Evolutionary conservation across 352 stramenopile species (phyloP), one percentile per base, ranked within the genome.

Genomic region (Pythium folliculosum): DNA sequence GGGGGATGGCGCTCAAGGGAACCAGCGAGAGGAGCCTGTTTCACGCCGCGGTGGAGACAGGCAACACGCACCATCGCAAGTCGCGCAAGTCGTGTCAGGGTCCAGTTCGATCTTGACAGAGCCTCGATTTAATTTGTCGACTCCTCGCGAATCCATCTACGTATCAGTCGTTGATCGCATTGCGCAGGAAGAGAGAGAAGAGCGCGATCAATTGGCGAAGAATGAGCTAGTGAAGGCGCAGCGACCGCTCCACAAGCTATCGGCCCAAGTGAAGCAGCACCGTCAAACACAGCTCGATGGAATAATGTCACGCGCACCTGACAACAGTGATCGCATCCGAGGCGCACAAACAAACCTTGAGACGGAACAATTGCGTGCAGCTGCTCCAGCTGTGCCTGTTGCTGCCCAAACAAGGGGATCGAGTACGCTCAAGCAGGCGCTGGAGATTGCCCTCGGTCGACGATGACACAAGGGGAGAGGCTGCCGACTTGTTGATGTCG

Each of bases 81-180:
- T 44, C n/a, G 17, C 47, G 56, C 19, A 54, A 44, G 17, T 44
- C 38, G 53, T 75, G 32, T 52, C 37, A 17, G 35, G 27, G 10
- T 19, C 53, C 40, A 66, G 54, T 19, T 45, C 66, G 45, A 58
- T 63, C 3, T 49, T 55, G 16, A 49, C 37, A 38, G 63, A 44
- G n/a, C 49, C 53, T 2, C 75, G 75, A 10, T 76, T 75, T 43
- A 38, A 45, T 10, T 56, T 89, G 19, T 40, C 65, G 14, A 84
- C 80, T 14, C 72, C 72, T 27, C 72, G 75, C 12, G 78, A 89
- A 67, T 88, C 79, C 30, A 86, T 89, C 8, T 86, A 77, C 38
- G 54, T 78, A 12, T 72, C 76, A 22, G 53, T 81, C 5, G 57
- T 30, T 25, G 71, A 71, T 17, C 60, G 63, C 7, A 19, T 54